Conservation (phyloP, 805 yeast genomes). For the Isabelozyma pseudorhagii region DNA sequence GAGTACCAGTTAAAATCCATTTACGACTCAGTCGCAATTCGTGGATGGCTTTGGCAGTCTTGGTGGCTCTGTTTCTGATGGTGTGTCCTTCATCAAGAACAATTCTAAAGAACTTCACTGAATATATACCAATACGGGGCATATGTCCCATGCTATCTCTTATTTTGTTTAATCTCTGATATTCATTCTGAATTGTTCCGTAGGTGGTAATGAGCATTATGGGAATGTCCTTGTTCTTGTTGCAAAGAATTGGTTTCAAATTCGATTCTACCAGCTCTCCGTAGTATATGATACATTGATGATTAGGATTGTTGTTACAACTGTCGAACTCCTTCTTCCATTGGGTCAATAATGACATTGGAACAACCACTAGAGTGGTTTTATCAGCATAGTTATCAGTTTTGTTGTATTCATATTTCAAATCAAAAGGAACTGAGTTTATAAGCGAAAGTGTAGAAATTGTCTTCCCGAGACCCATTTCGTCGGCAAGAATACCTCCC, state of each 20-base stretch:
- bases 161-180: constrained; percentile 42
- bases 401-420: constrained; percentile 8
- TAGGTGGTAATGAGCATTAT: constrained; percentile 78
- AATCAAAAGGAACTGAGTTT: constrained; percentile 59
- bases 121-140: constrained; percentile 55
- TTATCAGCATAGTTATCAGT: constrained; percentile 52
- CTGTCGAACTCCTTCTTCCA: constrained; percentile 82
- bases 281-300: constrained; percentile 64
- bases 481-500: constrained; percentile 94
- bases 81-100: constrained; percentile 90
- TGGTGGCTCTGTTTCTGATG: constrained; percentile 74
- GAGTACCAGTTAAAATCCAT: constrained; percentile 93
- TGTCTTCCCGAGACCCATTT: constrained; percentile 96
- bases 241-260: constrained; percentile 44
- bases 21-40: constrained; percentile 61
- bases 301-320: constrained; percentile 45
- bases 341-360: constrained; percentile 87
- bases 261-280: constrained; percentile 60
- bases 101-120: constrained; percentile 70
- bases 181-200: constrained; percentile 82
- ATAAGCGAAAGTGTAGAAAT: constrained; percentile 76
- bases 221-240: constrained; percentile 46
- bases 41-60: constrained; percentile 75
- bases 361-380: constrained; percentile 79
- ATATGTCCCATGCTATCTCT: constrained; percentile 25